phyloP scores from a whole-genome alignment of 352 stramenopile species.

The Phytophthora nicotianae region DNA sequence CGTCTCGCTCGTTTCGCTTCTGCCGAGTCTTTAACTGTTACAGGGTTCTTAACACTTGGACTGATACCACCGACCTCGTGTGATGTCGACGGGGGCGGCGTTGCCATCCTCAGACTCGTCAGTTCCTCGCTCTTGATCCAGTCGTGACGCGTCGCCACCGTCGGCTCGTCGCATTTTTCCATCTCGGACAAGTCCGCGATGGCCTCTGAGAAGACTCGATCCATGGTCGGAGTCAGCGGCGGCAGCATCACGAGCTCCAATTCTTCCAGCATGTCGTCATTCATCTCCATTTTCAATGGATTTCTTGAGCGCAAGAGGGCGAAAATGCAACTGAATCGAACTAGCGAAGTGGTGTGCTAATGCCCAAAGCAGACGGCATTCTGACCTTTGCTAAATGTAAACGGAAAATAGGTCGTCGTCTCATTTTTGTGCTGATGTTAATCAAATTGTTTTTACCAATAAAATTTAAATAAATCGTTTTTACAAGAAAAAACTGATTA shows the following conservation, averaged over 20 bases:
- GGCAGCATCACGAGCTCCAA: constrained; percentile 14
- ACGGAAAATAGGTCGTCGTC: no score
- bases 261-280: background rate
- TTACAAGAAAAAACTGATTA: no score
- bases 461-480: no score
- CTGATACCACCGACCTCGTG: constrained; percentile 4
- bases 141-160: background rate
- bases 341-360: background rate
- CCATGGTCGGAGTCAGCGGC: constrained; percentile 28
- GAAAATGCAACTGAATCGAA: background rate
- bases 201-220: constrained; percentile 19
- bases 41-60: constrained; percentile 6
- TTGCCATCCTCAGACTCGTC: constrained; percentile 18
- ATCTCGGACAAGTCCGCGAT: constrained; percentile 18
- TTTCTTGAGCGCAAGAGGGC: background rate
- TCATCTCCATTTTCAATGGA: background rate
- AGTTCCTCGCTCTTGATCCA: constrained; percentile 2
- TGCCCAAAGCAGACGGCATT: constrained; percentile 5
- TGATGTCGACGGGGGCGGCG: constrained; percentile 5
- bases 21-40: constrained; percentile 5
- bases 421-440: no score
- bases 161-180: constrained; percentile 13
- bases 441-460: no score
- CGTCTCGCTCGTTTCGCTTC: constrained; percentile 43
- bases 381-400: constrained; percentile 1